Evolutionary conservation across 306 rosid genomes (phyloP).

Genomic region (Cucumis cinereus): DNA sequence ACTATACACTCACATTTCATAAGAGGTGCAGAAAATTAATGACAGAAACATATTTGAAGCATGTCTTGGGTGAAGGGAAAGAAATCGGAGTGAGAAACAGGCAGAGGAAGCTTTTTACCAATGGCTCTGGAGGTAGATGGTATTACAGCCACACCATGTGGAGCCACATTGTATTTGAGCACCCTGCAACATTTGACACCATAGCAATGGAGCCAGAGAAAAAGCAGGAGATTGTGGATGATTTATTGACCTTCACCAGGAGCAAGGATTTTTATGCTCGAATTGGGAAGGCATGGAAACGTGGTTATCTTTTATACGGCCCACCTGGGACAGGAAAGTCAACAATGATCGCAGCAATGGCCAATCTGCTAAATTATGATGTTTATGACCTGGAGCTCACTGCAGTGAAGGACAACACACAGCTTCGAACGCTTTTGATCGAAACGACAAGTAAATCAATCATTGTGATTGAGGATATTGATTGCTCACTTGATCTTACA

Average conservation of each 20-base stretch:
- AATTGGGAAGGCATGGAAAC: constrained; percentile 72
- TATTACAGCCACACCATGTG: constrained; percentile 62
- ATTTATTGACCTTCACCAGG: constrained; percentile 55
- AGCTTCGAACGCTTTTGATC: constrained; percentile 70
- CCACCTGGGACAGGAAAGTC: constrained; percentile 11
- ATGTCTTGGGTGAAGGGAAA: constrained; percentile 57
- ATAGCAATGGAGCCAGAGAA: constrained; percentile 66
- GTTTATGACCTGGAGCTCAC: constrained; percentile 81
- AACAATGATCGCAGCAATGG: constrained; percentile 84
- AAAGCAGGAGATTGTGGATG: constrained; percentile 61
- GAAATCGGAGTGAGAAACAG: constrained; percentile 51
- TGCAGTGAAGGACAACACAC: constrained; percentile 81
- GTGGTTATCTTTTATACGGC: neutral
- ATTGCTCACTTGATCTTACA: constrained; percentile 84
- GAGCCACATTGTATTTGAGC: constrained; percentile 87
- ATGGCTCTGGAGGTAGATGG: constrained; percentile 73
- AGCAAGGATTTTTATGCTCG: constrained; percentile 65
- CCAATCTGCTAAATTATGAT: constrained; percentile 59
- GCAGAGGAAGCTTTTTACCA: constrained; percentile 71
- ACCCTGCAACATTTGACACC: constrained; percentile 71
- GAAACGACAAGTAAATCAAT: constrained; percentile 79
- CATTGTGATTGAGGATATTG: constrained; percentile 79
- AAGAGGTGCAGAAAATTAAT: constrained; percentile 35
- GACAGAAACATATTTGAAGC: constrained; percentile 39
- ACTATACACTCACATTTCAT: constrained; percentile 57